These are phyloP conservation scores for Dillenia suffruticosa DNA, from an alignment of 164 flowering plant species.

Conservation along the genomic window DNA sequence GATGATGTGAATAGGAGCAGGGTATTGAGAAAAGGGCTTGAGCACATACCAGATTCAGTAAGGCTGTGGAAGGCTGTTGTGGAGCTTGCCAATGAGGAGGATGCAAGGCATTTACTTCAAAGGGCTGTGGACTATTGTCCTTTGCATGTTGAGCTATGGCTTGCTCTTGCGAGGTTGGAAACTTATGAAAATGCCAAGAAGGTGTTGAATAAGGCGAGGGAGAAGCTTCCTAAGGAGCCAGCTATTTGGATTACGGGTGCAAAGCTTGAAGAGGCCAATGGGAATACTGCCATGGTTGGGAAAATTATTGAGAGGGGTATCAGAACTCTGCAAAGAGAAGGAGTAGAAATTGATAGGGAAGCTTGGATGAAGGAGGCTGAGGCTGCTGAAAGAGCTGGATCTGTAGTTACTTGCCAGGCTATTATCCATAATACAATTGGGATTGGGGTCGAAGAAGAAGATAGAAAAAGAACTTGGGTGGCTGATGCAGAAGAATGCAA, in stretches of 20 bases:
- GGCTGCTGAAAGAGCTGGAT: constrained; percentile 90
- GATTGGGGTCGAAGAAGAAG: constrained; percentile 90
- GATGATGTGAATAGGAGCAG: constrained; percentile 66
- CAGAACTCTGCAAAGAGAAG: constrained; percentile 71
- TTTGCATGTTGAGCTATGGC: constrained; percentile 92
- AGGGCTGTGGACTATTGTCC: constrained; percentile 90
- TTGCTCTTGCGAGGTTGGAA: constrained; percentile 89
- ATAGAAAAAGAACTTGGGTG: constrained; percentile 94
- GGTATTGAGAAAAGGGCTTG: constrained; percentile 87
- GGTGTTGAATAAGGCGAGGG: constrained; percentile 81
- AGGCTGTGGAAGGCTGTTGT: constrained; percentile 96
- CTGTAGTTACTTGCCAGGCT: constrained; percentile 83
- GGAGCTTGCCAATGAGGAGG: constrained; percentile 86
- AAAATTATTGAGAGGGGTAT: constrained; percentile 86
- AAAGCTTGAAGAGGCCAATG: constrained; percentile 92
- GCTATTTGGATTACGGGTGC: constrained; percentile 96
- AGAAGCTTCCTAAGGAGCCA: constrained; percentile 79
- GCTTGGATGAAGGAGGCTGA: constrained; percentile 98
- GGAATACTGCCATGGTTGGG: constrained; percentile 67
- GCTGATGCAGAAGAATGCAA: constrained; percentile 75
- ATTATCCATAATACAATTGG: constrained; percentile 74
- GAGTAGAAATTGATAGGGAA: constrained; percentile 75
- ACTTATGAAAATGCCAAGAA: constrained; percentile 78
- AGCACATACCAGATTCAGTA: constrained; percentile 86
- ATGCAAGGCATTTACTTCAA: constrained; percentile 78